Evolutionary conservation across 2,329 filamentous ascomycete species (phyloP), one percentile per base, ranked within the genome.

Genomic region (Fusarium beomiforme): DNA sequence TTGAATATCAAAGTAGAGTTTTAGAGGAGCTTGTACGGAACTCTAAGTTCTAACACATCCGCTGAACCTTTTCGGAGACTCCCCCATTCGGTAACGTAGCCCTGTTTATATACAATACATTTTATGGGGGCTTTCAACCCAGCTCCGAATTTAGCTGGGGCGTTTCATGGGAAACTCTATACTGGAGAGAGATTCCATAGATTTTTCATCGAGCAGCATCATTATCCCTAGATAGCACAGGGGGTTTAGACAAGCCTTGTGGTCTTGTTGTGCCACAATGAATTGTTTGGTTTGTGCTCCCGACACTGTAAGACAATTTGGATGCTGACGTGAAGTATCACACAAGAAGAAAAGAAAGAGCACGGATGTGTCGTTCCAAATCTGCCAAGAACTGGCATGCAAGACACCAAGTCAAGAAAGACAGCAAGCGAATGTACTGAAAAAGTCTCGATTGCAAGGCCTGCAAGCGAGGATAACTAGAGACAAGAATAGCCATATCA

Each of bases 61-160:
- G 29, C 65, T 51, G 36, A 56, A 29, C 26, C 31, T 29, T 53
- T 58, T 69, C 73, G 73, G 73, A 33, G 69, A 69, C 59, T 71
- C 46, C 73, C 60, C 56, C 64, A 74, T 73, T 26, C 19, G 71
- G 70, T n/a, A 63, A 59, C 50, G 43, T 49, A 33, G 43, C 47
- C 37, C 34, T 44, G 62, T 21, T 64, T 43, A 39, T 44, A 41
- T 23, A 21, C 49, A 64, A 64, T 65, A 58, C 49, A 36, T 34
- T 64, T 44, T 57, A 65, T 57, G 59, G 43, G 42, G 62, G 43
- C 43, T 47, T 43, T 53, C 61, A 59, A 58, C 56, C 67, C 41
- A 31, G 57, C 56, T 46, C 66, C 64, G 67, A 59, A 59, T 68
- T 74, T 64, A 61, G 58, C 46, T 64, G 53, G 51, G 58, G 60